Evolutionary conservation across 2,329 filamentous ascomycete species (phyloP), one percentile per base, ranked within the genome.

Genomic region (Fusarium denticulatum): DNA sequence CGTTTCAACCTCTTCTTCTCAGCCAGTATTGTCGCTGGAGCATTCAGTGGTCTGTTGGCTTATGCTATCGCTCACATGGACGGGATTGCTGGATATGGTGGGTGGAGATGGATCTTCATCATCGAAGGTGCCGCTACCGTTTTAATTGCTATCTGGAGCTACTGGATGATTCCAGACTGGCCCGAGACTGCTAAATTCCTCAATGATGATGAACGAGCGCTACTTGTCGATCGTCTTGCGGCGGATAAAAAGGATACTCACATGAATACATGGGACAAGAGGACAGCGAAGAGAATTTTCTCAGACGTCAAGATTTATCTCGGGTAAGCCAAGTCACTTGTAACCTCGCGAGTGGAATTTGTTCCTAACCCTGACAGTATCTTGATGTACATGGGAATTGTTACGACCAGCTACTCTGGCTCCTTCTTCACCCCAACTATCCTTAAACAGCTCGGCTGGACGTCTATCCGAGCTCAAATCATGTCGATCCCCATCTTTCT

Each of bases 311-410:
- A 47, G 20, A 47, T 47, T 6, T 47, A 47, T n/a, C 45, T 47
- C 10, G 45, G 45, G 45, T 47, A 47, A 30, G 45, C 12, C 0
- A 22, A 22, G 43, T 14, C 0, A 20, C 24, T 1, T 3, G 24
- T 3, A n/a, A 30, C 10, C 26, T n/a, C 20, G 0, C 5, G 0
- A n/a, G 3, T 30, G 5, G 4, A 16, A 1, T 3, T 47, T 12
- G 0, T 47, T 30, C 4, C 20, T 47, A n/a, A 47, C 45, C 4
- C 7, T 12, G 3, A 6, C 2, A 47, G 45, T 16, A 47, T 47
- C 45, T 12, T 47, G 14, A 47, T 47, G 45, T 47, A 47, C 20
- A 47, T 47, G 45, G 45, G 45, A 1, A 47, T 47, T 3, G 45
- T 47, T 6, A 47, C 45, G 8, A 47, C 45, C 26, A 47, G 45